Percentiles rank a stretch among this genome's conserved stretches.
Evolutionary conservation across 305 asterid genomes (phyloP).

Genomic region (Coffea humblotiana): DNA sequence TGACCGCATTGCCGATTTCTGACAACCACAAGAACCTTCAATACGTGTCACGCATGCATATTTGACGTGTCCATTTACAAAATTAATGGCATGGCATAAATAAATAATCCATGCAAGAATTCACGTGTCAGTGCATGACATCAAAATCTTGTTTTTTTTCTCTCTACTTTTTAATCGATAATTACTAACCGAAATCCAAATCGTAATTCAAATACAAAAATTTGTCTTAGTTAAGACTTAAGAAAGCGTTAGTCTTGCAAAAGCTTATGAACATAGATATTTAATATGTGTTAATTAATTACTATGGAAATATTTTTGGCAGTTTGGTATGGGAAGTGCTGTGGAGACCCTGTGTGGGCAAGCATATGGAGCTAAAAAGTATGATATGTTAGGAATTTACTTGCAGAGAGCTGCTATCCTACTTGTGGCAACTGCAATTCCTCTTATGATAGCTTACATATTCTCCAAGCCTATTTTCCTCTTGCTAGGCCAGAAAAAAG

Average conservation of each 20-base stretch:
- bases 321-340: slow-evolving; percentile 26
- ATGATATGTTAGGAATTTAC: slow-evolving; percentile 19
- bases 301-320: neutral
- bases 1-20: neutral
- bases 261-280: neutral
- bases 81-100: no score
- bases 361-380: slow-evolving; percentile 21
- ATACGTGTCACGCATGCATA: slow-evolving; percentile 6
- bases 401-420: slow-evolving; percentile 17
- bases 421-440: slow-evolving; percentile 8
- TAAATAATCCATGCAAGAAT: neutral
- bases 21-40: neutral
- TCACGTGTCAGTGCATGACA: no score
- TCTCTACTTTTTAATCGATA: neutral
- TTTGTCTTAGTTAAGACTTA: no score
- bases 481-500: neutral
- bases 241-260: neutral
- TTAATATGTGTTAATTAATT: neutral
- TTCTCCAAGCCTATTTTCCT: slow-evolving; percentile 16
- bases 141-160: neutral
- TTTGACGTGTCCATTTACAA: slow-evolving; percentile 5
- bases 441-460: slow-evolving; percentile 11
- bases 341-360: slow-evolving; percentile 25
- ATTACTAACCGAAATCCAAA: neutral
- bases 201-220: no score